Conservation (phyloP, 495 filamentous ascomycete genomes). For the Penicillium riverlandense region DNA sequence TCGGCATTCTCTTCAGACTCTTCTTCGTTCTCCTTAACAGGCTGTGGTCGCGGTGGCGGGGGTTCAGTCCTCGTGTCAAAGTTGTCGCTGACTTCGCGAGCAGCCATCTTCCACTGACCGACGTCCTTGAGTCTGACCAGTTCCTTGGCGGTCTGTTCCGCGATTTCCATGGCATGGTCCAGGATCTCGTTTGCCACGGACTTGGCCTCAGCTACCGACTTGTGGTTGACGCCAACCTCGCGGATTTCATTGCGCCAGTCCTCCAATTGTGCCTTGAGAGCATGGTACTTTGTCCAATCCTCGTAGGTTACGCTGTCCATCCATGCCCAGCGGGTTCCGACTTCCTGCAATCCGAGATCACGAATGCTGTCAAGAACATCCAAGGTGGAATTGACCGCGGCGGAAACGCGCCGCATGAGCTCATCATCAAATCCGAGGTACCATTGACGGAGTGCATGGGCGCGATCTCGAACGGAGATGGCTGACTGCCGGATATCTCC, state of each 20-base stretch:
- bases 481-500: slow-evolving; percentile 66
- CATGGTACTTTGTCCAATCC: slow-evolving; percentile 89
- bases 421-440: slow-evolving; percentile 65
- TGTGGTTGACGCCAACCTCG: slow-evolving; percentile 61
- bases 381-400: slow-evolving; percentile 74
- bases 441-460: slow-evolving; percentile 76
- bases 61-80: slow-evolving; percentile 55
- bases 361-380: slow-evolving; percentile 76
- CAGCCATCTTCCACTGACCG: slow-evolving; percentile 75
- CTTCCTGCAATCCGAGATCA: slow-evolving; percentile 85
- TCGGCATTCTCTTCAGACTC: slow-evolving; percentile 23
- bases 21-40: slow-evolving; percentile 30
- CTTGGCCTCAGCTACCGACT: slow-evolving; percentile 62
- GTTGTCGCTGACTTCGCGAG: slow-evolving; percentile 67
- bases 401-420: slow-evolving; percentile 58
- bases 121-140: slow-evolving; percentile 78
- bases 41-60: slow-evolving; percentile 35
- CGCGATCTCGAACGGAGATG: slow-evolving; percentile 67
- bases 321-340: slow-evolving; percentile 97
- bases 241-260: slow-evolving; percentile 81
- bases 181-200: slow-evolving; percentile 62
- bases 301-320: slow-evolving; percentile 93
- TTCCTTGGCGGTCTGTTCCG: slow-evolving; percentile 76
- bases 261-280: slow-evolving; percentile 73
- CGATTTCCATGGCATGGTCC: slow-evolving; percentile 68